phyloP scores from a whole-genome alignment of 345 rosid species.

The Pistacia atlantica region DNA sequence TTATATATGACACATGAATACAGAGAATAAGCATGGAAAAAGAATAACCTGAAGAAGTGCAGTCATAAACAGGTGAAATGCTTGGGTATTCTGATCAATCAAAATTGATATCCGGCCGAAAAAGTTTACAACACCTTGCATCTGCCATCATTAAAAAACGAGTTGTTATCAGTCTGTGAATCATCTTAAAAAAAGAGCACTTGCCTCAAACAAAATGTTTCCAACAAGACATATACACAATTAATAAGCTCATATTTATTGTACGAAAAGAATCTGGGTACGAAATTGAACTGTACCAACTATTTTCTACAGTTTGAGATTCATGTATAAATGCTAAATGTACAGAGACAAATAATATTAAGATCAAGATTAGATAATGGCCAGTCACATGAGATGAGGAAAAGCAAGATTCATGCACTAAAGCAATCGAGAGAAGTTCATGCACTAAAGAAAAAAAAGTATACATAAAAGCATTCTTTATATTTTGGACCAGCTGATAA shows the following conservation, averaged over 20 bases:
- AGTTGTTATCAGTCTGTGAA: not conserved
- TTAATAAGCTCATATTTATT: not conserved
- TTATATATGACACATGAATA: slow-evolving; percentile 1
- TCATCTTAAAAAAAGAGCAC: slow-evolving; percentile 10
- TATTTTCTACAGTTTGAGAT: not conserved
- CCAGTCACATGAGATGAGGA: not conserved
- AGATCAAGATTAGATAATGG: not conserved
- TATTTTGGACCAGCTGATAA: not conserved
- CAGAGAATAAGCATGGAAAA: not conserved
- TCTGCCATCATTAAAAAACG: slow-evolving; percentile 44
- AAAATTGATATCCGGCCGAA: slow-evolving; percentile 81
- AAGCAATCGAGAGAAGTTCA: too few relatives aligned
- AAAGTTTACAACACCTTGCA: slow-evolving; percentile 84
- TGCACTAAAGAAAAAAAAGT: not conserved
- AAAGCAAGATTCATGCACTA: not conserved
- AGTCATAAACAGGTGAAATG: slow-evolving; percentile 89
- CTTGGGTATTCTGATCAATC: slow-evolving; percentile 88
- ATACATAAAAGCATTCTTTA: not conserved
- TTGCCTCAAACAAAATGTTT: not conserved
- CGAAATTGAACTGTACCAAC: not conserved
- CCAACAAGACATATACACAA: not conserved
- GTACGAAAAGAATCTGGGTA: not conserved
- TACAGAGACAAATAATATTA: not conserved
- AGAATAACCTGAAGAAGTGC: slow-evolving; percentile 86
- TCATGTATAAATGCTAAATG: slow-evolving; percentile 1